These are phyloP conservation scores for Cytospora mali DNA, from an alignment of 2,329 filamentous ascomycete genomes.

Conservation along the genomic window DNA sequence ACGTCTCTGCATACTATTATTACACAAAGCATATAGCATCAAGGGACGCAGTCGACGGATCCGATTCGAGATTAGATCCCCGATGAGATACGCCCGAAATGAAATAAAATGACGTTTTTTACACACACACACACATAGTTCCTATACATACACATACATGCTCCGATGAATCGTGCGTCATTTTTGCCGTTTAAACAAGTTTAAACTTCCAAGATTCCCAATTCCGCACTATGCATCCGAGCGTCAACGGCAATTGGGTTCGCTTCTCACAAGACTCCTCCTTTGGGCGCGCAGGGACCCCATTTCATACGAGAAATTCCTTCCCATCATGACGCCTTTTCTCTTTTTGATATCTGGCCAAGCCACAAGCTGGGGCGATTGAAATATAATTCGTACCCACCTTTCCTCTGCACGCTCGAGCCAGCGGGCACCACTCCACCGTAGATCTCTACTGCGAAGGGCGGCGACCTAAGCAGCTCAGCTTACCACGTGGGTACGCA, in stretches of 20 bases:
- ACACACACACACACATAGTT: neutral
- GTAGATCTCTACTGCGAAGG: neutral
- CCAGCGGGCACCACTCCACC: too few relatives aligned
- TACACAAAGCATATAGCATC: neutral
- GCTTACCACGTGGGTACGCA: too few relatives aligned
- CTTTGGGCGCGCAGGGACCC: too few relatives aligned
- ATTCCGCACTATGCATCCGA: too few relatives aligned
- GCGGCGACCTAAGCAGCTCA: too few relatives aligned
- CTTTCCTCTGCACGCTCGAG: neutral
- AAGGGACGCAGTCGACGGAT: neutral
- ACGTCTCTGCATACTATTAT: conserved; percentile 3
- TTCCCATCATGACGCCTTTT: neutral
- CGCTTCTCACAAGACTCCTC: too few relatives aligned
- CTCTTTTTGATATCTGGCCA: neutral
- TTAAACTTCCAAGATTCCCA: too few relatives aligned
- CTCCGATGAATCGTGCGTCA: neutral
- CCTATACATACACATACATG: neutral
- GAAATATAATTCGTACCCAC: neutral
- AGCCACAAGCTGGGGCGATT: neutral
- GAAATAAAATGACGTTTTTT: conserved; percentile 11
- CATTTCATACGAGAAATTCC: neutral
- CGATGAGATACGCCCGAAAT: conserved; percentile 15
- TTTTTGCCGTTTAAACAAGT: too few relatives aligned
- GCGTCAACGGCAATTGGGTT: too few relatives aligned
- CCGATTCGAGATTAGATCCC: neutral